Conservation (phyloP, 2,329 filamentous ascomycete species). For the Venturia effusa region DNA sequence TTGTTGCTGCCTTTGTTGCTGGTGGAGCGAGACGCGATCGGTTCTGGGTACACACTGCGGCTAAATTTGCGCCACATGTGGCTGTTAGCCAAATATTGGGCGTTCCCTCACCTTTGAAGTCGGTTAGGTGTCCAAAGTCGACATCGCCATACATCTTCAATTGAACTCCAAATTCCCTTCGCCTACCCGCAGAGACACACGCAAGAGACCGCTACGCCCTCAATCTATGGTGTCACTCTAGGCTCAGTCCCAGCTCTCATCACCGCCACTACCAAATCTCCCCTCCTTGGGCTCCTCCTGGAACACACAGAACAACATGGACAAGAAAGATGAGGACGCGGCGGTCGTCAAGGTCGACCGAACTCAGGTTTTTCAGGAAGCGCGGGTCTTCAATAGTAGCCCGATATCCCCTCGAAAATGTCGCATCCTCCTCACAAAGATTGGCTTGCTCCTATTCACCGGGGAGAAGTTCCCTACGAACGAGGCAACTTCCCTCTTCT, state of each 20-base stretch:
- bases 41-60: no score
- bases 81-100: not conserved
- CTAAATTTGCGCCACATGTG: not conserved
- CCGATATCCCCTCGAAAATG: slow-evolving; percentile 96
- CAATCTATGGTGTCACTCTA: not conserved
- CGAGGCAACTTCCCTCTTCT: slow-evolving; percentile 96
- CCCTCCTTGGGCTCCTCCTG: not conserved
- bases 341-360: slow-evolving; percentile 95
- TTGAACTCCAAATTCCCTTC: not conserved
- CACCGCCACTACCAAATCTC: not conserved
- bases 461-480: slow-evolving; percentile 95
- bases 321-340: slow-evolving; percentile 98
- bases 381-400: slow-evolving; percentile 71
- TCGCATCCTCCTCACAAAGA: slow-evolving; percentile 93
- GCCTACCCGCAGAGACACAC: not conserved
- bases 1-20: not conserved
- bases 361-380: slow-evolving; percentile 97
- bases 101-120: not conserved
- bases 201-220: not conserved
- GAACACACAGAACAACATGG: slow-evolving; percentile 47
- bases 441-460: slow-evolving; percentile 89
- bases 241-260: not conserved
- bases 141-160: not conserved
- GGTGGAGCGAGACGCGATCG: not conserved
- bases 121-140: not conserved